Evolutionary conservation across 164 flowering plant species (phyloP).

Genomic region (Vitis labrusca): DNA sequence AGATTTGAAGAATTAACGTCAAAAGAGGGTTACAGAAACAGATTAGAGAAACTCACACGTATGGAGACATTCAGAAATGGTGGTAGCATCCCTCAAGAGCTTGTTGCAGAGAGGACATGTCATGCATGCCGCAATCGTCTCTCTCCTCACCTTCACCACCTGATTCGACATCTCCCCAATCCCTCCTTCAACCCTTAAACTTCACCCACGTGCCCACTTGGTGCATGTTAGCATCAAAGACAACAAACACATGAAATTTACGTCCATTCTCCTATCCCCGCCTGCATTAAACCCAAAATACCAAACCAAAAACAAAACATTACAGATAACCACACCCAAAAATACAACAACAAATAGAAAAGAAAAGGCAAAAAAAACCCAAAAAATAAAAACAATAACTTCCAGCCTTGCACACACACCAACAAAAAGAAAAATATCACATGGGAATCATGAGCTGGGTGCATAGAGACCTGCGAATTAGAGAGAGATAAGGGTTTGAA

Average conservation of each 20-base stretch:
- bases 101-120: constrained; percentile 84
- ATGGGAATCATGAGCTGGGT: constrained; percentile 4
- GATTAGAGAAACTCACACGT: constrained; percentile 61
- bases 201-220: constrained; percentile 22
- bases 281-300: constrained; percentile 35
- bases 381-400: no score
- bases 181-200: not conserved
- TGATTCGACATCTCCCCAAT: constrained; percentile 45
- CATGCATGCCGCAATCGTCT: constrained; percentile 72
- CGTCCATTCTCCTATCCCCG: constrained; percentile 24
- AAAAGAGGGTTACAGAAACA: not conserved
- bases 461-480: constrained; percentile 4
- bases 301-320: not conserved
- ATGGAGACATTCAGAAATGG: constrained; percentile 89
- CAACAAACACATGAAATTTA: constrained; percentile 20
- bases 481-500: not conserved
- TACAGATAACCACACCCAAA: not conserved
- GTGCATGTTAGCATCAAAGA: constrained; percentile 40
- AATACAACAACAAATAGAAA: not conserved
- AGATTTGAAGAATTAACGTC: not conserved
- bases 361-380: not conserved
- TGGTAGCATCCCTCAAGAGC: constrained; percentile 80
- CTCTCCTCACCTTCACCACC: constrained; percentile 71
- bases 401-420: not conserved
- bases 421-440: not conserved